These are phyloP conservation scores for Heliocybe sulcata DNA, from an alignment of 1,284 basidiomycete genomes.

Conservation along the genomic window DNA sequence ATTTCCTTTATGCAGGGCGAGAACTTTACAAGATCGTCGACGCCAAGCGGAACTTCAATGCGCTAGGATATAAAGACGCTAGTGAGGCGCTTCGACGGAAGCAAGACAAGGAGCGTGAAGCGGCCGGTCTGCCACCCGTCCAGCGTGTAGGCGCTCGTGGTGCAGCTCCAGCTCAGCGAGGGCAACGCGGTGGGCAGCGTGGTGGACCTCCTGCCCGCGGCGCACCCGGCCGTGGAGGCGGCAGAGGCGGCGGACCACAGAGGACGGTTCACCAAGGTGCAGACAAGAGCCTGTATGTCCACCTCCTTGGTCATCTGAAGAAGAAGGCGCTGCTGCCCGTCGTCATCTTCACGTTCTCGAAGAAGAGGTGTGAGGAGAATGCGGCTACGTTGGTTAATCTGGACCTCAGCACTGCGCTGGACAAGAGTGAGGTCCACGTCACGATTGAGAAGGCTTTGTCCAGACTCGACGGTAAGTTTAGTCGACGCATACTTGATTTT, in stretches of 20 bases:
- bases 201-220: conserved; percentile 34
- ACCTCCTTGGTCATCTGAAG: conserved; percentile 81
- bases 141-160: conserved; percentile 78
- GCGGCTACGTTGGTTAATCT: conserved; percentile 84
- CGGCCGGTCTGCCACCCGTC: conserved; percentile 81
- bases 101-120: conserved; percentile 97
- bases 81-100: conserved; percentile 85
- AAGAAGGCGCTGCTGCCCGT: conserved; percentile 88
- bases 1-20: conserved; percentile 91
- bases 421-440: conserved; percentile 97
- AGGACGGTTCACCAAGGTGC: conserved; percentile 56
- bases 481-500: background rate
- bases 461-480: conserved; percentile 73
- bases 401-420: conserved; percentile 81
- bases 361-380: conserved; percentile 96
- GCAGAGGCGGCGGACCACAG: conserved; percentile 42
- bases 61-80: conserved; percentile 85
- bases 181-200: conserved; percentile 47
- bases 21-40: conserved; percentile 94
- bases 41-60: conserved; percentile 72
- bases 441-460: conserved; percentile 89
- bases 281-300: conserved; percentile 93
- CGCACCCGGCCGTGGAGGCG: conserved; percentile 37
- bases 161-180: conserved; percentile 50
- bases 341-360: conserved; percentile 96